phyloP scores from a whole-genome alignment of 768 basidiomycete species.

The Leucocoprinus leucothites region DNA sequence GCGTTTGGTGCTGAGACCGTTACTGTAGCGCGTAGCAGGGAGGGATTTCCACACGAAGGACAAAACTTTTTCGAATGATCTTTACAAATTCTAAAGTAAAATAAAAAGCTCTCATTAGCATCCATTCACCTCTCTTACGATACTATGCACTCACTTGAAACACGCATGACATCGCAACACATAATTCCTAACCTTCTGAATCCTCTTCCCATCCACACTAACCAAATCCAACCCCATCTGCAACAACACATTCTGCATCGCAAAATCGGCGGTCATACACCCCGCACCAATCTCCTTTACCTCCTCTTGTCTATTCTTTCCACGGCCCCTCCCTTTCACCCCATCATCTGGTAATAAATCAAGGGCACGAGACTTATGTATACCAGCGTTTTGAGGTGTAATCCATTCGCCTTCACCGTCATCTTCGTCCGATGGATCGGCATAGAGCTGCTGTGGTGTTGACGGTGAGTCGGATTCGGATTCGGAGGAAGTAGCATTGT shows the following conservation, averaged over 20 bases:
- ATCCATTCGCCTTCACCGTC: constrained; percentile 97
- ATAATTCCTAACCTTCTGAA: constrained; percentile 92
- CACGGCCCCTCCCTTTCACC: constrained; percentile 17
- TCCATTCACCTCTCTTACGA: neutral
- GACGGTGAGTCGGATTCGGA: constrained; percentile 16
- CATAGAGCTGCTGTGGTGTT: constrained; percentile 47
- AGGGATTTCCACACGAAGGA: constrained; percentile 93
- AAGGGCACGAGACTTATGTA: constrained; percentile 86
- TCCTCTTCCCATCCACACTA: constrained; percentile 85
- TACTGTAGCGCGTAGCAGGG: constrained; percentile 87
- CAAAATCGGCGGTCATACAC: constrained; percentile 98
- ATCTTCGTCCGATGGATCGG: constrained; percentile 75
- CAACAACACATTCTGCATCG: constrained; percentile 96
- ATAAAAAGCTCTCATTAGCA: neutral
- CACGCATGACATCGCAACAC: constrained; percentile 97
- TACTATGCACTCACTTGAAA: constrained; percentile 76
- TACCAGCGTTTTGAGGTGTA: constrained; percentile 79
- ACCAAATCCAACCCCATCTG: constrained; percentile 93
- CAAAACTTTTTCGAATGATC: constrained; percentile 95
- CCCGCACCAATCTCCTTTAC: constrained; percentile 59
- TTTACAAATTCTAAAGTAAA: constrained; percentile 77
- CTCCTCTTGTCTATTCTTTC: constrained; percentile 34
- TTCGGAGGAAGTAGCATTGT: too few relatives aligned
- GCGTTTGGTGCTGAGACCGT: constrained; percentile 72
- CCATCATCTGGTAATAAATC: constrained; percentile 69